Base-by-base conservation (phyloP, 1,284 basidiomycete genomes). In the Trametes pubescens region DNA sequence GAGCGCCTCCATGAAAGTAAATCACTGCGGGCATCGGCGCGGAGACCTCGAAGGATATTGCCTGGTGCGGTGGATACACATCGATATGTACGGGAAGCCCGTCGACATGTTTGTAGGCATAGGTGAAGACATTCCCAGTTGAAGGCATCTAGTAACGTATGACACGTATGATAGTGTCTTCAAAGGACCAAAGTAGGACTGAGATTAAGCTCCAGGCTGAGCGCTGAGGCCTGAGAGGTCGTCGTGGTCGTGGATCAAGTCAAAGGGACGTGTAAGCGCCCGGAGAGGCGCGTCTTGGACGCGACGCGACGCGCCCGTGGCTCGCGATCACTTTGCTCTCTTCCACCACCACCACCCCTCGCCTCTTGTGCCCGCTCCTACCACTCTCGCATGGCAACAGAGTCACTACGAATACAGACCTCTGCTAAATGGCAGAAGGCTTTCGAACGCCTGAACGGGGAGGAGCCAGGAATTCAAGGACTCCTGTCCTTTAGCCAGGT, bases 361-460 rank as follows among this genome's bases (percentile, higher is more conserved):
- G n/a, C 35, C 53, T 21, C 26, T 48, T 21, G 13, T 8, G 1
- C 44, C 4, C 5, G 18, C 21, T 48, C 21, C 4, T 11, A 11
- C 22, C 38, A 21, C 37, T 32, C 37, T 3, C 26, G 29, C 18
- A 70, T 67, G 68, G 64, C 68, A 3, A 61, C 69, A 5, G 64
- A 67, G 4, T 37, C 66, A 13, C 59, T 72, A 3, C 81, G 81
- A 43, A 80, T 82, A 1, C 88, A 90, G 69, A 86, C 90, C 5
- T 82, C 84, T n/a, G 78, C 83, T 4, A 90, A 90, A 77, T 92
- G 90, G 90, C 86, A 90, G 67, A 83, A 87, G 34, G 81, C 87
- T 0, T 91, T 92, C 72, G 76, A 80, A 21, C 83, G 88, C 22
- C 78, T 92, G 54, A 92, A 92, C 71, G 81, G 83, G 26, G 77